Percentiles rank a stretch among this genome's conserved stretches.
These are phyloP conservation scores for Prunus salicina DNA, from an alignment of 306 rosid genomes.

Conservation along the genomic window DNA sequence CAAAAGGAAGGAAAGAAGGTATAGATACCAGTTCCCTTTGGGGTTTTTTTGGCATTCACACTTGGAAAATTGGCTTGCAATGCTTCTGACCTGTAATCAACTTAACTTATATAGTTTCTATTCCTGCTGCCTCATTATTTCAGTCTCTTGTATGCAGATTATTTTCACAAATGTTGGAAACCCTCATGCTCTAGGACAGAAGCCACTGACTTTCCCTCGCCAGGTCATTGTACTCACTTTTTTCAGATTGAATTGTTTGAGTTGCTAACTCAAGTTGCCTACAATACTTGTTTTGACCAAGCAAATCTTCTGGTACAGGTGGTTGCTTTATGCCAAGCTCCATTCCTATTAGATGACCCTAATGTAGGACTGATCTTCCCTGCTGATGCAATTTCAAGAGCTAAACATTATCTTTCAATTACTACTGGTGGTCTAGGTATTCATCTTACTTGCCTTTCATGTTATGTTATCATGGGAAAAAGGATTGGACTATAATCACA, in stretches of 20 bases:
- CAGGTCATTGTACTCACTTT: slow-evolving; percentile 55
- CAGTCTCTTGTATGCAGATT: slow-evolving; percentile 52
- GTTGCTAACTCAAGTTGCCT: neutral
- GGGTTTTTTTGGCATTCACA: slow-evolving; percentile 19
- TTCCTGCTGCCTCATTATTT: slow-evolving; percentile 9
- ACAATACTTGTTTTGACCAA: slow-evolving; percentile 22
- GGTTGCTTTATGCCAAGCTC: slow-evolving; percentile 99
- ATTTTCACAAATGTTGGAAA: slow-evolving; percentile 98
- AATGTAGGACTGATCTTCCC: slow-evolving; percentile 91
- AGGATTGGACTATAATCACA: neutral
- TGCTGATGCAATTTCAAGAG: slow-evolving; percentile 97
- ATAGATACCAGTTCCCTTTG: slow-evolving; percentile 9
- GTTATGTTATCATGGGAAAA: slow-evolving; percentile 1
- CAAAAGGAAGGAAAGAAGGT: slow-evolving; percentile 98
- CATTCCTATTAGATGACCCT: slow-evolving; percentile 91
- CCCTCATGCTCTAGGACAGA: slow-evolving; percentile 99
- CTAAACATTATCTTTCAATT: slow-evolving; percentile 77
- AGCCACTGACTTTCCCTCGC: slow-evolving; percentile 95
- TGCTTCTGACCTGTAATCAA: slow-evolving; percentile 7
- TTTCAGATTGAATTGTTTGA: slow-evolving; percentile 8
- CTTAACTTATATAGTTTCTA: neutral
- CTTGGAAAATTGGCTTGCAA: neutral
- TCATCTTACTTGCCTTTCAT: slow-evolving; percentile 6
- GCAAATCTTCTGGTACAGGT: slow-evolving; percentile 51
- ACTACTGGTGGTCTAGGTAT: slow-evolving; percentile 96